phyloP scores from a whole-genome alignment of 768 basidiomycete species.

The Leucogyrophana mollusca region DNA sequence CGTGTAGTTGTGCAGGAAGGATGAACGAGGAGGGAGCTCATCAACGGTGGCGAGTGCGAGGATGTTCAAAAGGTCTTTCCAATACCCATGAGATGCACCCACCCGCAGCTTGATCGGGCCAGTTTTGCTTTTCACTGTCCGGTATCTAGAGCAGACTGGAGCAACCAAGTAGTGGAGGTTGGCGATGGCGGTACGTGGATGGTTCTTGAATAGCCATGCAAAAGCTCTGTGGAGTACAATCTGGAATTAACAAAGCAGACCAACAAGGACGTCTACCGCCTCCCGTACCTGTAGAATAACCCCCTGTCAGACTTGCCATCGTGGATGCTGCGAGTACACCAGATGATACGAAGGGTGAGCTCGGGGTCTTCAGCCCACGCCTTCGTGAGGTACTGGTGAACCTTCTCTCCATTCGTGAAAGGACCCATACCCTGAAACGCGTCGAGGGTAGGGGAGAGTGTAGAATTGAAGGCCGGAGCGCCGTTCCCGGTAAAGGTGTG shows the following conservation, averaged over 20 bases:
- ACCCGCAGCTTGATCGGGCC: slow-evolving; percentile 2
- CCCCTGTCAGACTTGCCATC: slow-evolving; percentile 65
- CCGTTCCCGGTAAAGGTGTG: slow-evolving; percentile 49
- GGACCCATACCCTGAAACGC: slow-evolving; percentile 49
- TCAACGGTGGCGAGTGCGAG: slow-evolving; percentile 56
- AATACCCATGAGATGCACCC: slow-evolving; percentile 55
- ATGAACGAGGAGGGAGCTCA: slow-evolving; percentile 36
- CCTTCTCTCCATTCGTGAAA: slow-evolving; percentile 11
- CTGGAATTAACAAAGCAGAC: slow-evolving; percentile 2
- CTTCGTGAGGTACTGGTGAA: slow-evolving; percentile 39
- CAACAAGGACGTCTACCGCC: not conserved
- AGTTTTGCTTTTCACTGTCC: slow-evolving; percentile 23
- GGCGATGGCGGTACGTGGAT: slow-evolving; percentile 65
- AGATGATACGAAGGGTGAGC: slow-evolving; percentile 64
- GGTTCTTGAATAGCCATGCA: slow-evolving; percentile 67
- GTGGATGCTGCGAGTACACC: slow-evolving; percentile 67
- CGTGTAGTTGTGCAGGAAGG: slow-evolving; percentile 25
- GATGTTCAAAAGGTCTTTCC: slow-evolving; percentile 76
- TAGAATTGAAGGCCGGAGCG: slow-evolving; percentile 52
- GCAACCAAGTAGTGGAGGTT: slow-evolving; percentile 57
- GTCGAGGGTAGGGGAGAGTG: slow-evolving; percentile 51
- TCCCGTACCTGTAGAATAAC: slow-evolving; percentile 52
- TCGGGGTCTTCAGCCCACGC: slow-evolving; percentile 60
- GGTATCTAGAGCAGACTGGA: slow-evolving; percentile 41
- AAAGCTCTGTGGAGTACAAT: slow-evolving; percentile 37